These are phyloP conservation scores for Lanmaoa rubissima DNA, from an alignment of 768 basidiomycete species.

Conservation along the genomic window DNA sequence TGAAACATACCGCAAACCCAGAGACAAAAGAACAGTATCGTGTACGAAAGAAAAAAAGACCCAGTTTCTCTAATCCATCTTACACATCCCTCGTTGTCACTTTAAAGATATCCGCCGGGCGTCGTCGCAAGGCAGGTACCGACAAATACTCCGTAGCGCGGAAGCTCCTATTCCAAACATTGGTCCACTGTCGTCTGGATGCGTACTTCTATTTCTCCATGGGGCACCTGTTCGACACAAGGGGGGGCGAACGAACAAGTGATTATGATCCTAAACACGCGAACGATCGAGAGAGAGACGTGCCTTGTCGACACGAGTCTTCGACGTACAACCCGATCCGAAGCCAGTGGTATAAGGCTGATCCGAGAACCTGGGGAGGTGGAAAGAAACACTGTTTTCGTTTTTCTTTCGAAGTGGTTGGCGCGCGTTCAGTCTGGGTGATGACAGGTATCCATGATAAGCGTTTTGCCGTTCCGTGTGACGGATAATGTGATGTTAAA, in stretches of 20 bases:
- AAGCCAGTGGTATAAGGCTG: neutral
- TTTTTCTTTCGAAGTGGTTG: constrained; percentile 33
- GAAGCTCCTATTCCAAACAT: neutral
- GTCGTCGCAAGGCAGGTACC: neutral
- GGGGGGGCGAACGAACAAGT: neutral
- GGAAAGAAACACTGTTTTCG: constrained; percentile 38
- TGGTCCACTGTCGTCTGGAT: constrained; percentile 15
- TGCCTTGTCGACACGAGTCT: constrained; percentile 4
- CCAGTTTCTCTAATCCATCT: no score
- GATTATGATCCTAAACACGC: neutral
- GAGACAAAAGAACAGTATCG: no score
- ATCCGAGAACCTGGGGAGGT: constrained; percentile 38
- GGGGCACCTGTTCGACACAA: neutral
- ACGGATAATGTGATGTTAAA: neutral
- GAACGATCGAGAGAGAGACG: neutral
- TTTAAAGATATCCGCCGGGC: neutral
- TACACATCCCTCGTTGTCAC: no score
- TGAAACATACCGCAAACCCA: no score
- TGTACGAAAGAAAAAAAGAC: no score
- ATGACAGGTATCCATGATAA: neutral
- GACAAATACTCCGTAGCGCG: neutral
- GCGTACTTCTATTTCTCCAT: constrained; percentile 5
- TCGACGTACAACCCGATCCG: neutral
- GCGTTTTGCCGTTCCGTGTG: neutral
- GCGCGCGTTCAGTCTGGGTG: constrained; percentile 45